Percentiles rank a stretch among this genome's conserved stretches.
Conservation (phyloP, 768 basidiomycete genomes). For the Lanmaoa rubissima region DNA sequence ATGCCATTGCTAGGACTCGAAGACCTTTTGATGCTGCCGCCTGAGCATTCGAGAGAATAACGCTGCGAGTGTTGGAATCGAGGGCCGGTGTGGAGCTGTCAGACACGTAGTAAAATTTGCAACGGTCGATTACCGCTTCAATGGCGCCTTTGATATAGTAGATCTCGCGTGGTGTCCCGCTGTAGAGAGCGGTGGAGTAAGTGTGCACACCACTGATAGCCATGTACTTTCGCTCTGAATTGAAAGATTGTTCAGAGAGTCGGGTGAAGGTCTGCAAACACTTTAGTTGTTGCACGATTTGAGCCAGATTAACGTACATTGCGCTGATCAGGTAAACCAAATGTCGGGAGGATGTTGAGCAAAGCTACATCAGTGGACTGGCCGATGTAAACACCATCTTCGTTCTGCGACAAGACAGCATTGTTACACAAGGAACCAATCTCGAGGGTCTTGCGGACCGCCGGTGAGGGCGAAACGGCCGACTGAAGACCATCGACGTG, state of each 20-base stretch:
- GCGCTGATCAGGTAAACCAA: constrained; percentile 69
- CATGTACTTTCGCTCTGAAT: constrained; percentile 93
- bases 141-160: constrained; percentile 93
- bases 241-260: constrained; percentile 83
- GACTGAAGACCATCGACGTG: constrained; percentile 52
- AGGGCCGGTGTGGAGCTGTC: constrained; percentile 86
- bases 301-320: constrained; percentile 44
- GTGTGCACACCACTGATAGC: constrained; percentile 75
- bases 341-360: constrained; percentile 69
- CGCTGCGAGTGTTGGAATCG: constrained; percentile 62
- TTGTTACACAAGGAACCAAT: constrained; percentile 92
- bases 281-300: constrained; percentile 3
- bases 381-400: constrained; percentile 73
- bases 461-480: constrained; percentile 52
- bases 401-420: constrained; percentile 60
- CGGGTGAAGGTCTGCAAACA: constrained; percentile 59
- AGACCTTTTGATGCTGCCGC: constrained; percentile 72
- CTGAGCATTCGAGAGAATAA: constrained; percentile 71
- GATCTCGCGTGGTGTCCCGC: constrained; percentile 55
- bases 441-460: constrained; percentile 71
- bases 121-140: constrained; percentile 80
- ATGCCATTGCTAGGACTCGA: constrained; percentile 90
- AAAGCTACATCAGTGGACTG: constrained; percentile 94
- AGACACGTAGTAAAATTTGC: constrained; percentile 86
- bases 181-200: constrained; percentile 28